Evolutionary conservation across 2,329 filamentous ascomycete genomes (phyloP).

Genomic region (Hymenoscyphus salicellus): DNA sequence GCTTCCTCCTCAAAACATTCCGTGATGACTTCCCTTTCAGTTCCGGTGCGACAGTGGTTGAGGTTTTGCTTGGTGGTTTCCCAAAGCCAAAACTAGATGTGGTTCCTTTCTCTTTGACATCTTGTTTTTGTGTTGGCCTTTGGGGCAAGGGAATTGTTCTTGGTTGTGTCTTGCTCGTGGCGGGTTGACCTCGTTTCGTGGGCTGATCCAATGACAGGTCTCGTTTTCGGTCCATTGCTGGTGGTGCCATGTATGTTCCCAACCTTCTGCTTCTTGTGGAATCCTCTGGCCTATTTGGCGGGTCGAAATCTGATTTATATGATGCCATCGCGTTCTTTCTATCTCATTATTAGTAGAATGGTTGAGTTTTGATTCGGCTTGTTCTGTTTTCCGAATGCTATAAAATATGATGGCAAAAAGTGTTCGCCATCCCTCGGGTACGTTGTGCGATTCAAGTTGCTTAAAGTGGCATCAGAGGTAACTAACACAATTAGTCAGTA

Average conservation of each 20-base stretch:
- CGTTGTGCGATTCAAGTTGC: slow-evolving; percentile 14
- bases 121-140: slow-evolving; percentile 20
- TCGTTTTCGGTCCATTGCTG: slow-evolving; percentile 33
- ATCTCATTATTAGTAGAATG: slow-evolving; percentile 23
- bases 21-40: slow-evolving; percentile 36
- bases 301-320: slow-evolving; percentile 41
- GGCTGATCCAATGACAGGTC: slow-evolving; percentile 17
- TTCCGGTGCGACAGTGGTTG: slow-evolving; percentile 17
- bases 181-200: slow-evolving; percentile 24
- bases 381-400: slow-evolving; percentile 19
- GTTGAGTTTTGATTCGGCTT: slow-evolving; percentile 22
- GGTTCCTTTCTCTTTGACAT: slow-evolving; percentile 5
- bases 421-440: slow-evolving; percentile 28
- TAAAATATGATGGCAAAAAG: slow-evolving; percentile 21
- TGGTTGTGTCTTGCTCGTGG: slow-evolving; percentile 26
- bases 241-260: slow-evolving; percentile 41
- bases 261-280: slow-evolving; percentile 35
- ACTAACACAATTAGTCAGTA: slow-evolving; percentile 20
- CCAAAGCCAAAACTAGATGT: slow-evolving; percentile 29
- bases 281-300: slow-evolving; percentile 42
- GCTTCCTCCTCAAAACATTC: slow-evolving; percentile 50
- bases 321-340: slow-evolving; percentile 43
- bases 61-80: slow-evolving; percentile 18
- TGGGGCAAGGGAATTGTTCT: slow-evolving; percentile 22
- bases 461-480: slow-evolving; percentile 18